Percentiles rank a stretch among this genome's conserved stretches.
These are phyloP conservation scores for Sphagnum tenellum DNA, from an alignment of 225 moss, liverwort and hornwort genomes.

Conservation along the genomic window DNA sequence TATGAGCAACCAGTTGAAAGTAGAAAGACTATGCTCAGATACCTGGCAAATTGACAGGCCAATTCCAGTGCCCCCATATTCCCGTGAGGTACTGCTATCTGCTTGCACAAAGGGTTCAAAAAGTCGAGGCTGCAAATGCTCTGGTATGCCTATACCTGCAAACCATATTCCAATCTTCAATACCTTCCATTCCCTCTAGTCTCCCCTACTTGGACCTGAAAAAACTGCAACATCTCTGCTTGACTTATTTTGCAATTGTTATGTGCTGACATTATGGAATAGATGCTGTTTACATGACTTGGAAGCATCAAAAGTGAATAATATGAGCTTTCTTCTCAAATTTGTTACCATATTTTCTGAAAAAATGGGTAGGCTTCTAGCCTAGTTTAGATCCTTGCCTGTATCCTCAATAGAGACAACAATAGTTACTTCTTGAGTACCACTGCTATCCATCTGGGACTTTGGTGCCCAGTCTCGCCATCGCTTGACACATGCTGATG, in stretches of 20 bases:
- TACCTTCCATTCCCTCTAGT: too few species aligned
- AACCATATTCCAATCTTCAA: not conserved
- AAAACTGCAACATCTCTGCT: not conserved
- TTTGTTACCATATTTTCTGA: too few species aligned
- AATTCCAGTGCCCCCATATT: conserved; percentile 92
- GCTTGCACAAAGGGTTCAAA: conserved; percentile 90
- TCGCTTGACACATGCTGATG: conserved; percentile 13
- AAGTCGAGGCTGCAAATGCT: conserved; percentile 63
- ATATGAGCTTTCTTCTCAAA: too few species aligned
- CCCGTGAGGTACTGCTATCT: conserved; percentile 81
- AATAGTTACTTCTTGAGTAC: conserved; percentile 9
- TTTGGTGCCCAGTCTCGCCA: conserved; percentile 34
- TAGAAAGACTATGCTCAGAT: too few species aligned
- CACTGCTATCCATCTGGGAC: not conserved
- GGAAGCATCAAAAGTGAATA: too few species aligned
- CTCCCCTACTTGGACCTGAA: not conserved
- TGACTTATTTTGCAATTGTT: too few species aligned
- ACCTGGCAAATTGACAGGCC: conserved; percentile 93
- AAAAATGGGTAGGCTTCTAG: not conserved
- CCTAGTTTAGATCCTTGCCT: conserved; percentile 6
- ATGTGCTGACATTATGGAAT: too few species aligned
- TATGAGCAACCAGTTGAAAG: too few species aligned
- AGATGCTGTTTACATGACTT: too few species aligned
- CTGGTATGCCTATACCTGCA: conserved; percentile 68
- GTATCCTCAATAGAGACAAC: conserved; percentile 50